Percentiles rank a stretch among this genome's conserved stretches.
Evolutionary conservation across 2,329 filamentous ascomycete genomes (phyloP).

Genomic region (Pseudogymnoascus verrucosus): DNA sequence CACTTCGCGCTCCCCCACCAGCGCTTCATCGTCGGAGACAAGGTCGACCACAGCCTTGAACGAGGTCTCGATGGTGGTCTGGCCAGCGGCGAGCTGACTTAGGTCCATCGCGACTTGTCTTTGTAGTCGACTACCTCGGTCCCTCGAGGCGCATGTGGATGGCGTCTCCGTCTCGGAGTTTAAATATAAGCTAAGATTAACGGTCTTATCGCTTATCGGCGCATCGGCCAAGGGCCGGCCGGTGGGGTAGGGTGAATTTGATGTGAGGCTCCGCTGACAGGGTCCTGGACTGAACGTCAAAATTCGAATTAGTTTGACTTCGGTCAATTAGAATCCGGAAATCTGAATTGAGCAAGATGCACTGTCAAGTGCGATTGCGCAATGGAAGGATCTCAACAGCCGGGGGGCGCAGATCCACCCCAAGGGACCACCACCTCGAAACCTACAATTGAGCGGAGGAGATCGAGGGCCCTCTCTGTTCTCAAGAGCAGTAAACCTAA

Average conservation of each 20-base stretch:
- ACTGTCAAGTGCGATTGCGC: neutral
- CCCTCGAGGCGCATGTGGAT: slow-evolving; percentile 15
- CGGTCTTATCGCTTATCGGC: slow-evolving; percentile 2
- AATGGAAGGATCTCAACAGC: slow-evolving; percentile 5
- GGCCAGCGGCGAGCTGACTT: slow-evolving; percentile 25
- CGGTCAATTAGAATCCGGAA: neutral
- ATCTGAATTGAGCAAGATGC: neutral
- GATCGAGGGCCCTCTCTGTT: neutral
- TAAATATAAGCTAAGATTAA: slow-evolving; percentile 5
- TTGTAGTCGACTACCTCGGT: slow-evolving; percentile 21
- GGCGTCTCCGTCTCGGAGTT: slow-evolving; percentile 9
- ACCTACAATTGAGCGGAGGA: neutral
- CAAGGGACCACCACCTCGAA: neutral
- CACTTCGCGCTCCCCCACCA: neutral
- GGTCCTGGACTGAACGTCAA: neutral
- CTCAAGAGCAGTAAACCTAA: neutral
- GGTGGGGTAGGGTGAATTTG: neutral
- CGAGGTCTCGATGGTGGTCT: slow-evolving; percentile 30
- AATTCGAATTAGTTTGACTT: neutral
- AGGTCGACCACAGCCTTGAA: slow-evolving; percentile 16
- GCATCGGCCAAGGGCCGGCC: neutral
- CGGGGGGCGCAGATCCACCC: neutral
- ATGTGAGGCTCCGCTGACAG: neutral
- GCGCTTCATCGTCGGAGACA: slow-evolving; percentile 14
- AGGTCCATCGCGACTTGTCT: slow-evolving; percentile 25